These are phyloP conservation scores for Phoma sp. DNA, from an alignment of 2,329 filamentous ascomycete genomes.

Conservation along the genomic window DNA sequence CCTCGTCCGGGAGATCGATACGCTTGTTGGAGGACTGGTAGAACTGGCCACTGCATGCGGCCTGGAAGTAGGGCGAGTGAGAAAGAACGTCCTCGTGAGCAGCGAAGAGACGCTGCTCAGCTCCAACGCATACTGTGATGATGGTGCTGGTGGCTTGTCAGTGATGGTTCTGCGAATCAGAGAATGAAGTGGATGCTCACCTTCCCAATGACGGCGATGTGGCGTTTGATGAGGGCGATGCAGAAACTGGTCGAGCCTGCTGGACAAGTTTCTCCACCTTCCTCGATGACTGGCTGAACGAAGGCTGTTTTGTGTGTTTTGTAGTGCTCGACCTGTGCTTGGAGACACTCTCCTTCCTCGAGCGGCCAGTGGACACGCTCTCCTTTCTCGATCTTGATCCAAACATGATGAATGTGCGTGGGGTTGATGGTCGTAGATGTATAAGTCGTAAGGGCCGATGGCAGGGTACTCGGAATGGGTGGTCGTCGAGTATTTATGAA, in stretches of 20 bases:
- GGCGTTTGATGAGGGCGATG: conserved; percentile 44
- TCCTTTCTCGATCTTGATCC: conserved; percentile 43
- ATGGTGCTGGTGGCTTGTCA: conserved; percentile 58
- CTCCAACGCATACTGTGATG: conserved; percentile 81
- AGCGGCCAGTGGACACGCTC: conserved; percentile 43
- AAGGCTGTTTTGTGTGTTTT: conserved; percentile 45
- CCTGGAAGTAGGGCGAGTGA: conserved; percentile 78
- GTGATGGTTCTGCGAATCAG: conserved; percentile 6
- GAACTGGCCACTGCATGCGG: conserved; percentile 68
- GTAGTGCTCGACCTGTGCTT: conserved; percentile 49
- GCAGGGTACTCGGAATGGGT: conserved; percentile 21
- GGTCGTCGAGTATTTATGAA: conserved; percentile 39
- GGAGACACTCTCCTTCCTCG: conserved; percentile 46
- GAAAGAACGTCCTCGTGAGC: conserved; percentile 86
- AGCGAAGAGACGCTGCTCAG: conserved; percentile 84
- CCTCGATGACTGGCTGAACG: conserved; percentile 44
- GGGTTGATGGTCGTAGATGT: conserved; percentile 19
- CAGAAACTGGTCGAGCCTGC: conserved; percentile 34
- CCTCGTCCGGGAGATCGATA: conserved; percentile 81
- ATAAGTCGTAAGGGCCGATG: conserved; percentile 14
- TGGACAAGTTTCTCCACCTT: conserved; percentile 46
- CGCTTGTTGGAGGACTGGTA: conserved; percentile 69
- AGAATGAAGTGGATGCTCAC: conserved; percentile 29
- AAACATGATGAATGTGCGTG: conserved; percentile 40
- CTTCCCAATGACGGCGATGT: conserved; percentile 46